Evolutionary conservation across 2,329 filamentous ascomycete species (phyloP).

Genomic region (Phyllosticta paracitricarpa): DNA sequence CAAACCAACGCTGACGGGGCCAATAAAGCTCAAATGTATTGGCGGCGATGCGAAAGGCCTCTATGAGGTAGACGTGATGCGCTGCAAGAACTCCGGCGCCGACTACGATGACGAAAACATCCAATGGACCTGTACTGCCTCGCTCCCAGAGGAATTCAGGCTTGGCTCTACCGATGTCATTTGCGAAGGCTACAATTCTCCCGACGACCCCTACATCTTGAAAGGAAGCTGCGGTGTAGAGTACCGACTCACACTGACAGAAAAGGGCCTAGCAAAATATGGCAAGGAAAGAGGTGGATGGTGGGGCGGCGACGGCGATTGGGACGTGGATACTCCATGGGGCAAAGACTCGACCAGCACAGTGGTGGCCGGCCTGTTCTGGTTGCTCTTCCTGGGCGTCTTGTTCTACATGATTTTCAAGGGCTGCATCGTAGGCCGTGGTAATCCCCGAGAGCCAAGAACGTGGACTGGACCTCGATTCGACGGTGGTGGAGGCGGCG

Average conservation of each 20-base stretch:
- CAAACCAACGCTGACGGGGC: conserved; percentile 11
- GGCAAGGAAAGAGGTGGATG: conserved; percentile 42
- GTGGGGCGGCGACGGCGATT: conserved; percentile 25
- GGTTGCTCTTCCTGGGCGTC: conserved; percentile 51
- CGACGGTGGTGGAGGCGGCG: conserved; percentile 21
- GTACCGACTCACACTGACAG: conserved; percentile 71
- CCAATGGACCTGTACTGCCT: conserved; percentile 80
- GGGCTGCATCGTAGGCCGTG: conserved; percentile 30
- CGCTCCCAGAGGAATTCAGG: conserved; percentile 53
- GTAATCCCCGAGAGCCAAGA: conserved; percentile 5
- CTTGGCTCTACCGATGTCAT: conserved; percentile 81
- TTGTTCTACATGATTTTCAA: conserved; percentile 53
- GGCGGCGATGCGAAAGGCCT: conserved; percentile 51
- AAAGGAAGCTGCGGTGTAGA: conserved; percentile 90
- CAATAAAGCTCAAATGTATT: conserved; percentile 57
- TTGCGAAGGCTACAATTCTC: conserved; percentile 74
- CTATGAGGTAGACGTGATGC: conserved; percentile 71
- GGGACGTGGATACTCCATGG: conserved; percentile 21
- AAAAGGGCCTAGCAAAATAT: conserved; percentile 61
- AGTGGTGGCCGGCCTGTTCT: conserved; percentile 42
- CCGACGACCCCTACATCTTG: conserved; percentile 76
- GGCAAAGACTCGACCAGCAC: conserved; percentile 19
- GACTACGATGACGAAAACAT: conserved; percentile 71
- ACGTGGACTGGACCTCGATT: conserved; percentile 15
- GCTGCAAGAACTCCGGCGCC: conserved; percentile 76